These are phyloP conservation scores for Athelia sp. DNA, from an alignment of 1,284 basidiomycete genomes.

Conservation along the genomic window DNA sequence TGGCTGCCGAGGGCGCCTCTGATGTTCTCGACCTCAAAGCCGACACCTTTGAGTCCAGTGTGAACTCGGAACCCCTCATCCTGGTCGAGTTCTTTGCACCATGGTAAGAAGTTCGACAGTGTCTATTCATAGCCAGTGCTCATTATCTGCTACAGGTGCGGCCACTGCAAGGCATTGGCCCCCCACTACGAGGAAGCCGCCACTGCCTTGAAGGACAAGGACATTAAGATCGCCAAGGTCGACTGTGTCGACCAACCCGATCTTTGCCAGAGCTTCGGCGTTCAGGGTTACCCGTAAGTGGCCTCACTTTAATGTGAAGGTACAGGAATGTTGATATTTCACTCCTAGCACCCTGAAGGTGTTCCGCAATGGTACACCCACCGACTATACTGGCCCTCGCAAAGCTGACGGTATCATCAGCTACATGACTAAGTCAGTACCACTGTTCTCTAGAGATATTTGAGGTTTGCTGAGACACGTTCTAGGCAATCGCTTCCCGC, in stretches of 20 bases:
- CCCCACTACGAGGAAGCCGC: conserved; percentile 97
- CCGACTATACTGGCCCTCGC: conserved; percentile 84
- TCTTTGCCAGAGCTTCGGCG: conserved; percentile 79
- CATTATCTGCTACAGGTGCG: conserved; percentile 51
- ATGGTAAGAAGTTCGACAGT: conserved; percentile 46
- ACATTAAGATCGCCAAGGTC: conserved; percentile 93
- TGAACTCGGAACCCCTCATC: conserved; percentile 72
- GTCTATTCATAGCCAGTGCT: neutral
- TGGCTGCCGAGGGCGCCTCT: conserved; percentile 55
- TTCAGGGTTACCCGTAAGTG: conserved; percentile 93
- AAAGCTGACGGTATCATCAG: conserved; percentile 95
- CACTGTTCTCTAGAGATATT: neutral
- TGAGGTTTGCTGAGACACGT: neutral
- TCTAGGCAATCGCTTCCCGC: conserved; percentile 92
- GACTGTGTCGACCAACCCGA: conserved; percentile 91
- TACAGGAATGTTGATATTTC: too few relatives aligned
- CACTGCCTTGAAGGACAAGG: conserved; percentile 83
- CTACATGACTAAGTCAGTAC: conserved; percentile 93
- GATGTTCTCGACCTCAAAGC: conserved; percentile 80
- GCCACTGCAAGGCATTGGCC: conserved; percentile 89
- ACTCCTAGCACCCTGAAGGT: conserved; percentile 74
- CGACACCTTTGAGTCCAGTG: conserved; percentile 65
- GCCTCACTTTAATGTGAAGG: too few relatives aligned
- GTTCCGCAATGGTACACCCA: conserved; percentile 79
- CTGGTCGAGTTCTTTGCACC: conserved; percentile 97